Conservation (phyloP, 2,329 filamentous ascomycete species). For the Penicillium fuscoglaucum region DNA sequence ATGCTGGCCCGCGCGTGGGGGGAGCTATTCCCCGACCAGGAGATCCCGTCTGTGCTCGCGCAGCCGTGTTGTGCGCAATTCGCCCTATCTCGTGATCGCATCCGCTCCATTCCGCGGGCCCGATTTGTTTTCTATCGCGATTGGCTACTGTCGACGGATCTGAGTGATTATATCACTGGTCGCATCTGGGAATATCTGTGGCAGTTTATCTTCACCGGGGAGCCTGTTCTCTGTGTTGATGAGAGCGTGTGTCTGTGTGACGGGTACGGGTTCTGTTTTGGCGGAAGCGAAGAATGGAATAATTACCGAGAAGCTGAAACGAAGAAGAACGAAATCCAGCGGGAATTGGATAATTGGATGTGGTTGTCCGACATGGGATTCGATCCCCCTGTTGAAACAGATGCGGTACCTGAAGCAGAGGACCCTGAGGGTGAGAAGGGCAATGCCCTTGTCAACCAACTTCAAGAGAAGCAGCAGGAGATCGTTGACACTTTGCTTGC, state of each 20-base stretch:
- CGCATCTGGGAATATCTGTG: constrained; percentile 65
- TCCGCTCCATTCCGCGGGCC: constrained; percentile 54
- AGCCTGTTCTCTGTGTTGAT: constrained; percentile 45
- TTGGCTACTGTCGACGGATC: constrained; percentile 60
- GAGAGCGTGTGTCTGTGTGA: constrained; percentile 64
- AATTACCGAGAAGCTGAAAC: constrained; percentile 11
- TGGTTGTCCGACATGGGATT: constrained; percentile 13
- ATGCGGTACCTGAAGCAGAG: neutral
- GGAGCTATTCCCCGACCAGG: constrained; percentile 48
- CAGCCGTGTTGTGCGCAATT: constrained; percentile 67
- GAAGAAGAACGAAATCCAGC: constrained; percentile 10
- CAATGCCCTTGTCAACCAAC: constrained; percentile 28
- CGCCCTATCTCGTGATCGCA: constrained; percentile 59
- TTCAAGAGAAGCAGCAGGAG: constrained; percentile 45
- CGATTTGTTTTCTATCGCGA: constrained; percentile 60
- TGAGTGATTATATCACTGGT: constrained; percentile 58
- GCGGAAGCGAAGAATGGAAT: constrained; percentile 17
- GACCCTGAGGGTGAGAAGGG: neutral
- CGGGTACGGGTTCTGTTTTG: constrained; percentile 59
- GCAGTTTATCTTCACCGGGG: constrained; percentile 61
- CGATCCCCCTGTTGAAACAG: constrained; percentile 11
- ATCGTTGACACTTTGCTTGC: constrained; percentile 45
- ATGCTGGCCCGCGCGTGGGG: constrained; percentile 50
- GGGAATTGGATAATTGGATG: constrained; percentile 14
- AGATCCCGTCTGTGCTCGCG: constrained; percentile 52